phyloP scores from a whole-genome alignment of 2,329 filamentous ascomycete species.

The Hyphodiscus sp. region DNA sequence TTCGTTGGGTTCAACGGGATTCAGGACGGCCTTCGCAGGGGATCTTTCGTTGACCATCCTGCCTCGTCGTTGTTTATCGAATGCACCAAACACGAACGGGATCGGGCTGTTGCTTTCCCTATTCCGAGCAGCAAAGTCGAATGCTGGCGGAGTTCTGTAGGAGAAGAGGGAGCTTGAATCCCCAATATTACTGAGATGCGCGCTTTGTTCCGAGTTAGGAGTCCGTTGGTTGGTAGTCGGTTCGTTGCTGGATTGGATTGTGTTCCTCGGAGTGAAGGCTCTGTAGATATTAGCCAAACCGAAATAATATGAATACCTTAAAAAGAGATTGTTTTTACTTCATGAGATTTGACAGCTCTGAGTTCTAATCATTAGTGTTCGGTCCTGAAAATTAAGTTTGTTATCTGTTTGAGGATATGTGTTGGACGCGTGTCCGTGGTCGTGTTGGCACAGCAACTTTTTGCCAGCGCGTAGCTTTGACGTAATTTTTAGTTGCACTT shows the following conservation, averaged over 20 bases:
- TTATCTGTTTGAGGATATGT: too few relatives aligned
- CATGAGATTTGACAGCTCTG: not conserved
- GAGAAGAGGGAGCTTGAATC: constrained; percentile 29
- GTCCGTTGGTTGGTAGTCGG: constrained; percentile 4
- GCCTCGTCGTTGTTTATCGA: constrained; percentile 3
- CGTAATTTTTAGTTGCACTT: too few relatives aligned
- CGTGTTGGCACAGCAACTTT: too few relatives aligned
- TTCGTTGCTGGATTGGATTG: constrained; percentile 7
- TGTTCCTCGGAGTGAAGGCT: constrained; percentile 6
- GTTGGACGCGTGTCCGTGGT: too few relatives aligned
- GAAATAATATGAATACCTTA: not conserved
- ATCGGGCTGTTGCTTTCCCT: constrained; percentile 12
- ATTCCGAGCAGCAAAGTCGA: constrained; percentile 11
- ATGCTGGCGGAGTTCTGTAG: constrained; percentile 13
- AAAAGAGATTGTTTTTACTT: not conserved
- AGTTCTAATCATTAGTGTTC: not conserved
- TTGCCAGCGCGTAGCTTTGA: too few relatives aligned
- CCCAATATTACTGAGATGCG: constrained; percentile 24
- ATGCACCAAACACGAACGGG: constrained; percentile 17
- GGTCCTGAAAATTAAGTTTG: too few relatives aligned
- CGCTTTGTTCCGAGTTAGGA: constrained; percentile 5
- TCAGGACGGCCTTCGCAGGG: constrained; percentile 26
- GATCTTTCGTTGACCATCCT: constrained; percentile 31
- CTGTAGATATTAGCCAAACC: not conserved
- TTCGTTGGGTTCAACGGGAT: constrained; percentile 20